These are phyloP conservation scores for Daldinia childiae DNA, from an alignment of 495 filamentous ascomycete species.

Conservation along the genomic window DNA sequence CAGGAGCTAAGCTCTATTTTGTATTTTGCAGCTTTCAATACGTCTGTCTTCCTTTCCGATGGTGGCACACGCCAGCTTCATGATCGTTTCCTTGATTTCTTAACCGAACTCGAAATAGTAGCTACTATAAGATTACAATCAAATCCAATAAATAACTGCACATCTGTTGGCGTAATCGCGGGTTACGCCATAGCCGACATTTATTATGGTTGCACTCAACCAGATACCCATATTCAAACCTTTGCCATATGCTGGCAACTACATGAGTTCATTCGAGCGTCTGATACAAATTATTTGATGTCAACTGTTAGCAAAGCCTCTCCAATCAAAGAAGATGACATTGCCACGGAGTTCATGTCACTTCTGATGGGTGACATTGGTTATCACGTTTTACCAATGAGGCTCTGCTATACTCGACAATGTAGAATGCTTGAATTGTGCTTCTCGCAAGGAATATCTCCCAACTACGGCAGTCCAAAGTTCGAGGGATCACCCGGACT, in stretches of 20 bases:
- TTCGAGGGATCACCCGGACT: not conserved
- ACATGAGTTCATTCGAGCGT: not conserved
- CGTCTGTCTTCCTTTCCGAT: not conserved
- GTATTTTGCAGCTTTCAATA: not conserved
- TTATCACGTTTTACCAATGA: not conserved
- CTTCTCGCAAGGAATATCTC: not conserved
- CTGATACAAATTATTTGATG: not conserved
- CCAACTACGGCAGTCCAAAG: not conserved
- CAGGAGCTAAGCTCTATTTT: not conserved
- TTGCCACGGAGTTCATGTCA: not conserved
- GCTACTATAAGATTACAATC: not conserved
- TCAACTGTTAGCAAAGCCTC: not conserved
- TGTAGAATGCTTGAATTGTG: not conserved
- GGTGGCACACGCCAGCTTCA: not conserved
- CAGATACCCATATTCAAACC: not conserved
- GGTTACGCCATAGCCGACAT: not conserved
- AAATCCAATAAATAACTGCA: not conserved
- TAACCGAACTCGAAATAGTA: not conserved
- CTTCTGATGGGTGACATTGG: not conserved
- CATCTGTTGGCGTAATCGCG: not conserved
- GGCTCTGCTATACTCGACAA: not conserved
- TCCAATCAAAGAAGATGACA: not conserved
- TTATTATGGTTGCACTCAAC: not conserved
- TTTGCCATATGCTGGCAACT: not conserved
- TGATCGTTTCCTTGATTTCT: not conserved